Evolutionary conservation across 306 rosid genomes (phyloP), one percentile per base, ranked within the genome.

Genomic region (Cyclanthera cordifolia): DNA sequence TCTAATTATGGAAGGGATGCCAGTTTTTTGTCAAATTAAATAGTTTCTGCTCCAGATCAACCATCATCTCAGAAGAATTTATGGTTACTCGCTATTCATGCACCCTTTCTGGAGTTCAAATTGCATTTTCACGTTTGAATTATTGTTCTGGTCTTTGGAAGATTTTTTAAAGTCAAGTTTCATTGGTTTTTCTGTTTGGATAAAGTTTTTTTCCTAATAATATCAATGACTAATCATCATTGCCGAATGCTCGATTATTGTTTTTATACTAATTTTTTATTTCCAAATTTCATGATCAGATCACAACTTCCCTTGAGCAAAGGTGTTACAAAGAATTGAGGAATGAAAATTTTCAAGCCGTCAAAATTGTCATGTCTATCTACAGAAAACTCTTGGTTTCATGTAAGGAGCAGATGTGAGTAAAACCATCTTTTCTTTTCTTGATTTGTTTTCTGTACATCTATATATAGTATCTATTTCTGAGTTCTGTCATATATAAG

Each of bases 331-430:
- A 74, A 81, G 99, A 94, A 79, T 61, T 94, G 64, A 84, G 99
- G 67, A 81, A 67, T 50, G 97, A 90, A 81, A 94, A 88, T 63
- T 81, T 88, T 71, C 83, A 5, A 20, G 76, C 95, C 20, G 80
- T 86, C 15, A 88, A 80, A 88, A 79, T 90, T 55, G 91, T 90
- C 82, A 85, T 90, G 90, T 72, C 87, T 77, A 88, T 94, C 60
- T 94, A 88, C 85, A 84, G 78, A 82, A 94, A 94, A 77, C 78
- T 94, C 77, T 56, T 90, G 77, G 65, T 72, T 75, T 83, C 95
- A 68, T 94, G 99, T 79, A 90, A 81, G 82, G 97, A 86, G 76
- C 97, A 90, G 77, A 85, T 94, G 99, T 94, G 82, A 85, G 99
- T 82, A 70, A 73, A 24, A 70, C 53, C 75, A 48, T 79, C 8